phyloP scores from a whole-genome alignment of 768 basidiomycete genomes.

The Lactarius hatsudake region DNA sequence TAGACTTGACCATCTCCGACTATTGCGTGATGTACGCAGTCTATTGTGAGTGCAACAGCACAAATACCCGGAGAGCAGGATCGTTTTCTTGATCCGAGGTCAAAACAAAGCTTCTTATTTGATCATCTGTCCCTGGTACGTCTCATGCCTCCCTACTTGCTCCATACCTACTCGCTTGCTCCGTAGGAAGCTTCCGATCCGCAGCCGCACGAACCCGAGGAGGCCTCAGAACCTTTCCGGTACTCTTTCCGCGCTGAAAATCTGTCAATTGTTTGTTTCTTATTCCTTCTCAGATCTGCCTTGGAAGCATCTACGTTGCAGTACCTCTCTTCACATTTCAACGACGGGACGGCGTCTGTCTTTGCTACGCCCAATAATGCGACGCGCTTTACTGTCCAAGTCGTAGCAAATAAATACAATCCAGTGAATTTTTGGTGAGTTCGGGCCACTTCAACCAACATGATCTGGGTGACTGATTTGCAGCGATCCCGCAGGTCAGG shows the following conservation, averaged over 20 bases:
- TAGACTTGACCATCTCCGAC: not conserved
- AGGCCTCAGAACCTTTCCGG: slow-evolving; percentile 75
- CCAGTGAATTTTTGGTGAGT: slow-evolving; percentile 86
- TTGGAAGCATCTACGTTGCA: slow-evolving; percentile 63
- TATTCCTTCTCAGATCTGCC: slow-evolving; percentile 49
- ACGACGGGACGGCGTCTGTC: slow-evolving; percentile 72
- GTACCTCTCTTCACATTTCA: slow-evolving; percentile 81
- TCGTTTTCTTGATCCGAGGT: slow-evolving; percentile 81
- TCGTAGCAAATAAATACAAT: slow-evolving; percentile 97
- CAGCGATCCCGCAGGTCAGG: slow-evolving; percentile 65
- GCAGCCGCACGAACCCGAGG: slow-evolving; percentile 56
- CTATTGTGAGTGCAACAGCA: slow-evolving; percentile 76
- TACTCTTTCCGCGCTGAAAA: slow-evolving; percentile 34
- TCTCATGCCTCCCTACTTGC: slow-evolving; percentile 21
- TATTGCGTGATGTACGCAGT: slow-evolving; percentile 43
- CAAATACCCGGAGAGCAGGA: slow-evolving; percentile 53
- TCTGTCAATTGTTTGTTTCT: slow-evolving; percentile 2
- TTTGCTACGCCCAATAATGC: slow-evolving; percentile 52
- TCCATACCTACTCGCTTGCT: not conserved
- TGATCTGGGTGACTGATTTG: not conserved
- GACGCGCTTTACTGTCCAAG: slow-evolving; percentile 61
- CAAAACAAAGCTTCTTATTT: slow-evolving; percentile 73
- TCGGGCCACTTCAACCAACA: not conserved
- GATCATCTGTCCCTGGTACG: slow-evolving; percentile 83
- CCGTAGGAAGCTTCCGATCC: slow-evolving; percentile 75